phyloP scores from a whole-genome alignment of 441 rosid species.

The Gossypium schwendimanii region DNA sequence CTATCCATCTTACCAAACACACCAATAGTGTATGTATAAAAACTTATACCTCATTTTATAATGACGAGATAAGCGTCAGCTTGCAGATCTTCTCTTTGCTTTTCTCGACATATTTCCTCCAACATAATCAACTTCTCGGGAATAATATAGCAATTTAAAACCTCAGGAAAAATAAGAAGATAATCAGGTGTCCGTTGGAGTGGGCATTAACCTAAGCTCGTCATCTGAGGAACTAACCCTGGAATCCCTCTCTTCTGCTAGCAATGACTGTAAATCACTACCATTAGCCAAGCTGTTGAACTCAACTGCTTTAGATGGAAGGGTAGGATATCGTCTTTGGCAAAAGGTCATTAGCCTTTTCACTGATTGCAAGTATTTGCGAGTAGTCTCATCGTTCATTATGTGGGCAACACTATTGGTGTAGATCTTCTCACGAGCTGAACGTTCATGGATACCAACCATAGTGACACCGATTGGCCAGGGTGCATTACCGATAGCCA shows the following conservation, averaged over 20 bases:
- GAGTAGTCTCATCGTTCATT: neutral
- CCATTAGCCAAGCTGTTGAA: neutral
- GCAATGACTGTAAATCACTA: neutral
- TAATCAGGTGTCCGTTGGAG: neutral
- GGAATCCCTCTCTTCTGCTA: neutral
- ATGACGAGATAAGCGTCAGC: too few species aligned
- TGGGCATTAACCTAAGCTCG: neutral
- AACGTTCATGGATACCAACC: conserved; percentile 1
- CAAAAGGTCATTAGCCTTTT: neutral
- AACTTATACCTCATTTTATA: too few species aligned
- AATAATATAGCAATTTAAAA: too few species aligned
- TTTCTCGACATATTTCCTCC: too few species aligned
- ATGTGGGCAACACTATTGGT: neutral
- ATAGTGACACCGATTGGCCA: neutral
- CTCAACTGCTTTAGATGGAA: neutral
- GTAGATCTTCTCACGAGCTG: neutral
- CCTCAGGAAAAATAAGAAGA: neutral
- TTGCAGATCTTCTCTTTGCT: too few species aligned
- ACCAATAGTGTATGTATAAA: too few species aligned
- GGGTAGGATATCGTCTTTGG: neutral
- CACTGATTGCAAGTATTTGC: neutral
- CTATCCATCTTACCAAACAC: too few species aligned
- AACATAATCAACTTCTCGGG: too few species aligned
- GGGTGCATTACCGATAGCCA: neutral
- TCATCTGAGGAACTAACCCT: neutral